Base-by-base conservation (phyloP, 306 rosid genomes). In the Parietaria judaica region DNA sequence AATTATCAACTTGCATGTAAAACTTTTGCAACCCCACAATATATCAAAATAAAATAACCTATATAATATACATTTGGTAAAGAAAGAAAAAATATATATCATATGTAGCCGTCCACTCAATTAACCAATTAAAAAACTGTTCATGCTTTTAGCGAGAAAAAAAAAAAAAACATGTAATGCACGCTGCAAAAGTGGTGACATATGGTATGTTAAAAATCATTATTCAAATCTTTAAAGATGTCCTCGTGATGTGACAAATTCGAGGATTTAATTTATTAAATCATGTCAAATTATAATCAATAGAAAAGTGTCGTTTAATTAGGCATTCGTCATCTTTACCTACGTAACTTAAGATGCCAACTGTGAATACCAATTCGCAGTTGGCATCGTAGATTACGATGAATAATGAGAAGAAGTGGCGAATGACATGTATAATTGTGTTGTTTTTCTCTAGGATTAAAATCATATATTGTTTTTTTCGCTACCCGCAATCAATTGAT, bases 181-280 rank as follows among this genome's bases (percentile, higher is more conserved):
- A 57, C 71, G 71, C 64, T 58, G 7, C 2, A 67, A 67, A 57
- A 57, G 71, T 50, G 14, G 11, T 2, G 63, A 66, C 7, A 66
- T 56, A 23, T 5, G 35, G 37, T 35, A n/a, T 55, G 34, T 34
- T 23, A 31, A 11, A 31, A 4, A 35, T 11, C 57, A 53, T 53
- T 53, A 53, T 57, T 34, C 5, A 58, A 36, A 14, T 36, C 14
- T 58, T 58, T 38, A 41, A 13, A 58, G 41, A 38, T 9, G 47
- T 55, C 13, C n/a, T 58, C 7, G 7, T 53, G 37, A 38, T 47
- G 49, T 43, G 15, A 14, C 55, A 53, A 43, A 59, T 39, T 23
- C 49, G 48, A 39, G 54, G 8, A 12, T 44, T 44, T 68, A 17
- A 51, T 60, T 53, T 54, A 49, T 69, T 61, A 69, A 60, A 35